Evolutionary conservation across 2,329 filamentous ascomycete genomes (phyloP).

Genomic region (Lasiodiplodia hormozganensis): DNA sequence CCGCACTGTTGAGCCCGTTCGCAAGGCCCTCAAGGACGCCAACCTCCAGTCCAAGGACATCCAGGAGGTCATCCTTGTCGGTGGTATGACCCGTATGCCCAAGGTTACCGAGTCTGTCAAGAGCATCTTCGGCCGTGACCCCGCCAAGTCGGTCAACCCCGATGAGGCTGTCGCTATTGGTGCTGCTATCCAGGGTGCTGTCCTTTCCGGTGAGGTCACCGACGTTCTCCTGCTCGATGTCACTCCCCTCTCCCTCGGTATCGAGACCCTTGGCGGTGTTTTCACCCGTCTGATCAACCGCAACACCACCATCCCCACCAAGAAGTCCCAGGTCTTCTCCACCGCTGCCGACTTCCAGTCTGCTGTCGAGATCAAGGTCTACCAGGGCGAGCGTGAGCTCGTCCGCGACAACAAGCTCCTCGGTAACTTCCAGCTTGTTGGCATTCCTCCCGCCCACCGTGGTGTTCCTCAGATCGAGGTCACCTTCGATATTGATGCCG

Average conservation of each 20-base stretch:
- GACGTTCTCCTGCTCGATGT: constrained; percentile 95
- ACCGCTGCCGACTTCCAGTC: constrained; percentile 98
- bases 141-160: constrained; percentile 97
- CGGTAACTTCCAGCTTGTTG: constrained; percentile 99
- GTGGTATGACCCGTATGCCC: constrained; percentile 99
- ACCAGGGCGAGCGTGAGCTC: constrained; percentile 99
- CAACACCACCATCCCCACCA: constrained; percentile 98
- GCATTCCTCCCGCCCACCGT: constrained; percentile 93
- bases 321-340: constrained; percentile 98
- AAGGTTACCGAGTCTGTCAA: constrained; percentile 97
- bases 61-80: constrained; percentile 96
- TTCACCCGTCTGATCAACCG: constrained; percentile 98
- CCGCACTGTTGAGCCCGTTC: constrained; percentile 88
- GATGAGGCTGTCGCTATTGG: constrained; percentile 98
- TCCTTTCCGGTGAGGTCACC: constrained; percentile 95
- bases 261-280: constrained; percentile 96
- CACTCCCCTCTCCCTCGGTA: constrained; percentile 94
- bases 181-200: constrained; percentile 95
- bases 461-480: constrained; percentile 97
- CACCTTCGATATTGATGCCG: constrained; percentile 97
- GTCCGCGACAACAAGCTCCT: constrained; percentile 98
- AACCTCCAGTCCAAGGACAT: constrained; percentile 90
- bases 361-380: constrained; percentile 99
- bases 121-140: constrained; percentile 94
- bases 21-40: constrained; percentile 97